Conservation (phyloP, 805 yeast genomes). For the Grigorovia yakushimaensis region DNA sequence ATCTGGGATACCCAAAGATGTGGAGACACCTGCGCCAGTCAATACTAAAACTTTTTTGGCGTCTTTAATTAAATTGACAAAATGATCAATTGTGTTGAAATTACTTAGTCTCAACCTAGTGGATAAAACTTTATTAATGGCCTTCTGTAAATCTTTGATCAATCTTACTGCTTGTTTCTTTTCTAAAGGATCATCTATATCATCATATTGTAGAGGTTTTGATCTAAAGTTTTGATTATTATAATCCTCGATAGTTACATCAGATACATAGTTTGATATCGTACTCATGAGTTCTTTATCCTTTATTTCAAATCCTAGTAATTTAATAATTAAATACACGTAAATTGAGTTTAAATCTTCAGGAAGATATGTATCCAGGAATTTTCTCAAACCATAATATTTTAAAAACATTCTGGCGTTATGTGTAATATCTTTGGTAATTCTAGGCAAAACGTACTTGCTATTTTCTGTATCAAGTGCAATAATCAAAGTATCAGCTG, state of each 20-base stretch:
- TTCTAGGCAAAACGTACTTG: constrained; percentile 28
- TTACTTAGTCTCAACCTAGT: constrained; percentile 46
- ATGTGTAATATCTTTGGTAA: constrained; percentile 36
- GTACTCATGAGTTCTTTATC: constrained; percentile 29
- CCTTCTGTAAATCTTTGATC: constrained; percentile 47
- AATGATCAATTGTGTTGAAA: constrained; percentile 50
- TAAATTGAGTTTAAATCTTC: constrained; percentile 49
- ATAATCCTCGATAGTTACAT: constrained; percentile 9
- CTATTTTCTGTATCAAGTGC: constrained; percentile 20
- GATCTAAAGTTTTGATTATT: background rate
- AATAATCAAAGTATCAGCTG: constrained; percentile 19
- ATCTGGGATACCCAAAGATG: constrained; percentile 85
- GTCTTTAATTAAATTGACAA: constrained; percentile 40
- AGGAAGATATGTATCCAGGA: constrained; percentile 54
- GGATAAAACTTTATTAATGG: constrained; percentile 51
- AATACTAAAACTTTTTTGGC: constrained; percentile 59
- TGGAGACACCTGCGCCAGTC: constrained; percentile 91
- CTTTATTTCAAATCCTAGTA: constrained; percentile 50
- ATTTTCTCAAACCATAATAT: constrained; percentile 46
- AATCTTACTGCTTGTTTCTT: constrained; percentile 38
- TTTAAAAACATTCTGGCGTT: constrained; percentile 47
- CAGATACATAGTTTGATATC: constrained; percentile 15
- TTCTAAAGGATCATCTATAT: constrained; percentile 31
- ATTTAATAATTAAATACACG: constrained; percentile 43
- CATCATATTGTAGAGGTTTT: constrained; percentile 10